Evolutionary conservation across 768 basidiomycete species (phyloP).

Genomic region (Tubosaeta brunneosetosa): DNA sequence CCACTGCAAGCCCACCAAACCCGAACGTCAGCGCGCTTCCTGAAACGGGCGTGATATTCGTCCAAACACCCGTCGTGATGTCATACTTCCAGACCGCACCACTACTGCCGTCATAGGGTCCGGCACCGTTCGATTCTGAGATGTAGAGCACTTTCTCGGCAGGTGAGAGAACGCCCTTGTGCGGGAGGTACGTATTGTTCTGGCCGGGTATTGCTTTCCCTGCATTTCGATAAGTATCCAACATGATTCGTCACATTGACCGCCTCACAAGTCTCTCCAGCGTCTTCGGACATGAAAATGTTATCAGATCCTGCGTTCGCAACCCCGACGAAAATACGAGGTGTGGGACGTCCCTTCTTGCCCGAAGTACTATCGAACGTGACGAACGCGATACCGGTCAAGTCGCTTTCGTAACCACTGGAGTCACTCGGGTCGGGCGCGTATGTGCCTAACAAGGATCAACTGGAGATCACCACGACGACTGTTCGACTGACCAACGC

Average conservation of each 20-base stretch:
- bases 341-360: conserved; percentile 47
- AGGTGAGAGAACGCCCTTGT: conserved; percentile 63
- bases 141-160: conserved; percentile 54
- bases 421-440: conserved; percentile 7
- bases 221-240: conserved; percentile 15
- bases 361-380: conserved; percentile 29
- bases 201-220: conserved; percentile 57
- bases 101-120: conserved; percentile 56
- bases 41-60: conserved; percentile 57
- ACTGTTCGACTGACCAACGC: conserved; percentile 40
- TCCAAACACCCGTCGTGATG: conserved; percentile 52
- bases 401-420: conserved; percentile 6
- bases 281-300: conserved; percentile 53
- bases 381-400: conserved; percentile 9
- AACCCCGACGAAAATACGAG: conserved; percentile 66
- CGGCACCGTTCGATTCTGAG: conserved; percentile 58
- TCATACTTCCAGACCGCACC: conserved; percentile 51
- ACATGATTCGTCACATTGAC: background rate
- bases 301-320: conserved; percentile 52
- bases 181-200: conserved; percentile 54
- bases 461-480: background rate
- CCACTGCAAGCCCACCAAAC: conserved; percentile 59
- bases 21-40: conserved; percentile 58
- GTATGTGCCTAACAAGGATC: conserved; percentile 6
- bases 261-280: conserved; percentile 30